Evolutionary conservation across 2,329 filamentous ascomycete species (phyloP), one percentile per base, ranked within the genome.

Genomic region (Alternaria infectoria): DNA sequence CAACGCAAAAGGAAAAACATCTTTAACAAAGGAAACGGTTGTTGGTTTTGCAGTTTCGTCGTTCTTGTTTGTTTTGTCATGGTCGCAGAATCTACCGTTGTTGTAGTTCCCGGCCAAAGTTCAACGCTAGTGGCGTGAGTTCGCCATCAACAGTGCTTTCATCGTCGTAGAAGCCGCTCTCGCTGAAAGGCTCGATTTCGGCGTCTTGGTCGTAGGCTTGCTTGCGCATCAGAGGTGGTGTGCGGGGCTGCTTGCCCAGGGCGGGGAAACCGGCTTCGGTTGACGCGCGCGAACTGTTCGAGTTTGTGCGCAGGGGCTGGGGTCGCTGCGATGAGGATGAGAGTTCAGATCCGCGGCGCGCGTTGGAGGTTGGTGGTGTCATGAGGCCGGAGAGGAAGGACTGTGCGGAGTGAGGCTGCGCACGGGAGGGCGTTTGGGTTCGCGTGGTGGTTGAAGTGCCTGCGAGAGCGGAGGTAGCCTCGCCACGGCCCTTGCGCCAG

Each of bases 331-430:
- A 67, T 7, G 61, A 77, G 67, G 71, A 80, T 40, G 76, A 74
- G 58, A 83, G 79, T 4, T 84, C 81, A 0, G 88, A 86, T 3
- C 86, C 88, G 68, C 88, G 88, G 46, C 91, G 90, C 51, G 91
- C 79, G 58, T 89, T 88, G 5, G 91, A 93, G 28, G 91, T 89
- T 5, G 94, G 95, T n/a, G 95, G 94, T 1, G 95, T 97, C 84
- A 97, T 86, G 21, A 97, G 87, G 2, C 94, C 94, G 1, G 90
- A 90, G 19, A 94, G 84, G 64, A 93, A 90, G 52, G 85, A 88
- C 57, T 87, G 85, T 1, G 89, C 84, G 5, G 83, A 79, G 0
- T 80, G 76, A 80, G 76, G 77, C 40, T 82, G 86, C 46, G 69
- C 51, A 36, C 77, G 76, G 9, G 75, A 78, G 2, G 77, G 77